Conservation (phyloP, 2,329 filamentous ascomycete species). For the Trichoderma aggressivum region DNA sequence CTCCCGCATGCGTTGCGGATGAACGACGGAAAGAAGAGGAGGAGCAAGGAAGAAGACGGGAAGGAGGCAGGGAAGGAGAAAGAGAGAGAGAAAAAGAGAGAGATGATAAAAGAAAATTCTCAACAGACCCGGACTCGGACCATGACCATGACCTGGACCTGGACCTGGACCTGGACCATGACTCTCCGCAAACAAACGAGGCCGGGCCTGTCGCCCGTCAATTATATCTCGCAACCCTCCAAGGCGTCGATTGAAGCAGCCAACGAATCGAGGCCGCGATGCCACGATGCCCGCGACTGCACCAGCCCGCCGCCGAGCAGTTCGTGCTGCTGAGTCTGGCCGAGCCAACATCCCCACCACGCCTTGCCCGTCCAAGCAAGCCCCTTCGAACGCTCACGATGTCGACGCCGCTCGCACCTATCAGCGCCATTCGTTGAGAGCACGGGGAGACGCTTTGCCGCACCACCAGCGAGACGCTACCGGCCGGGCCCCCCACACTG, state of each 20-base stretch:
- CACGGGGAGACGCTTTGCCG: slow-evolving; percentile 15
- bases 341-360: slow-evolving; percentile 5
- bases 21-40: neutral
- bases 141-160: neutral
- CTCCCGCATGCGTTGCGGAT: neutral
- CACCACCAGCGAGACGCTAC: slow-evolving; percentile 11
- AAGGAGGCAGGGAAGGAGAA: neutral
- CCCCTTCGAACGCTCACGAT: neutral
- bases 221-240: slow-evolving; percentile 1
- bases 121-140: neutral
- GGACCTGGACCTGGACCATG: neutral
- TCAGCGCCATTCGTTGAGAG: slow-evolving; percentile 14
- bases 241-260: neutral
- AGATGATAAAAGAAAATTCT: neutral
- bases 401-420: neutral
- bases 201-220: neutral
- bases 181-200: neutral
- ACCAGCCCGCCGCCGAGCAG: slow-evolving; percentile 1
- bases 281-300: slow-evolving; percentile 12
- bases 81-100: neutral
- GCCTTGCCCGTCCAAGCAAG: slow-evolving; percentile 5
- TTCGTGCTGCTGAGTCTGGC: neutral
- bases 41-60: neutral
- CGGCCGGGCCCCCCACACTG: slow-evolving; percentile 1
- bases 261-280: slow-evolving; percentile 12